These are phyloP conservation scores for Cenchrus americanus DNA, from an alignment of 176 grass and related monocot genomes.

Conservation along the genomic window DNA sequence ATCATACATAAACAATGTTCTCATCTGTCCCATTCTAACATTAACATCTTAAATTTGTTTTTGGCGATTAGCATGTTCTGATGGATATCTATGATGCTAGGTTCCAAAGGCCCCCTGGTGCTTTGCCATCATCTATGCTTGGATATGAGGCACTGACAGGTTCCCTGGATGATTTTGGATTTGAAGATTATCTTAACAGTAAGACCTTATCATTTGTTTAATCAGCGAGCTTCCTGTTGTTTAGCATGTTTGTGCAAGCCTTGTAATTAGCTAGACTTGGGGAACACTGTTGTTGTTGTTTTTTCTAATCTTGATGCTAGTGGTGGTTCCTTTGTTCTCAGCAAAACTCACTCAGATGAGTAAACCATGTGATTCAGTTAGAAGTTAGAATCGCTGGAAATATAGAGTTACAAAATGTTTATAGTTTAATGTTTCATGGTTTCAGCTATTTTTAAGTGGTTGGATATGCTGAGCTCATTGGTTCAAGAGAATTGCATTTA, in stretches of 20 bases:
- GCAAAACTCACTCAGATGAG: too few relatives aligned
- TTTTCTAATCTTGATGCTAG: conserved; percentile 5
- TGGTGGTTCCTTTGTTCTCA: background rate
- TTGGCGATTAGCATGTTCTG: background rate
- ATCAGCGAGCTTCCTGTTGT: background rate
- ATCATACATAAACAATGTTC: background rate
- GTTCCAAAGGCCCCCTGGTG: conserved; percentile 90
- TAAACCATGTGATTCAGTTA: background rate
- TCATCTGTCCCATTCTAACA: background rate
- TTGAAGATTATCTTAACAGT: conserved; percentile 98
- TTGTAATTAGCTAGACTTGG: background rate
- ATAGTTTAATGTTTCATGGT: background rate
- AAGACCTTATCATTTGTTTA: conserved; percentile 26
- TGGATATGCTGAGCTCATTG: background rate
- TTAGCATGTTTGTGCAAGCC: background rate
- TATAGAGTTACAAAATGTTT: background rate
- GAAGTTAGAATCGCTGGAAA: background rate
- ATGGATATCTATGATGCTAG: conserved; percentile 41
- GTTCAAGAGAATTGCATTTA: background rate
- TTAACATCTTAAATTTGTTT: background rate
- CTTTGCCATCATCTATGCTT: conserved; percentile 83
- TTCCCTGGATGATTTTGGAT: conserved; percentile 92
- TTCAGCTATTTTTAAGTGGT: background rate
- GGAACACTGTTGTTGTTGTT: background rate
- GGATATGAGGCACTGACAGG: conserved; percentile 90